Evolutionary conservation across 805 yeast species (phyloP).

Genomic region (Zygosaccharomyces bisporus): DNA sequence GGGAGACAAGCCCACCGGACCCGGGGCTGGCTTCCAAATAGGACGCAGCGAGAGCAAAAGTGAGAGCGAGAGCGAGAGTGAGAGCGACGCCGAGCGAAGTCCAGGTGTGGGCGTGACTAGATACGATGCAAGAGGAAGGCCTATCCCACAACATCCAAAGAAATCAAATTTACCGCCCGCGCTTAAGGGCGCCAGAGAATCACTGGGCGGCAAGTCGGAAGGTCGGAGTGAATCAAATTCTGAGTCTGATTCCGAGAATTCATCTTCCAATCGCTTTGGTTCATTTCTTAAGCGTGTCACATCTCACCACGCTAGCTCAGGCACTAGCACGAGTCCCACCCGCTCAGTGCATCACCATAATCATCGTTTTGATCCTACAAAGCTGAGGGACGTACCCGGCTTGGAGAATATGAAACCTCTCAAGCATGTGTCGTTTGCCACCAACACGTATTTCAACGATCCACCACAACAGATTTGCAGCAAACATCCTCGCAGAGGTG

Average conservation of each 20-base stretch:
- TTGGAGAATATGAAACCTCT: slow-evolving; percentile 41
- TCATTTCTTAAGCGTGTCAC: slow-evolving; percentile 35
- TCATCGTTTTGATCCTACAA: slow-evolving; percentile 24
- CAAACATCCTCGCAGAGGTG: slow-evolving; percentile 74
- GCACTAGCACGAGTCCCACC: slow-evolving; percentile 8
- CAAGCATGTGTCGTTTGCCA: slow-evolving; percentile 71
- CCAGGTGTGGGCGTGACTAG: slow-evolving; percentile 18
- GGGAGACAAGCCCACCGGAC: slow-evolving; percentile 1
- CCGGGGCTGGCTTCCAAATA: slow-evolving; percentile 17
- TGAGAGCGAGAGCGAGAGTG: slow-evolving; percentile 1
- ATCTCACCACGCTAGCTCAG: slow-evolving; percentile 22
- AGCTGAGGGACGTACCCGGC: slow-evolving; percentile 37
- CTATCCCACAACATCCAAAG: slow-evolving; percentile 51
- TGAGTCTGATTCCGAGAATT: slow-evolving; percentile 14
- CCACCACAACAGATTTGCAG: slow-evolving; percentile 92
- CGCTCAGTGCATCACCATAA: slow-evolving; percentile 14
- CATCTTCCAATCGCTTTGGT: slow-evolving; percentile 31
- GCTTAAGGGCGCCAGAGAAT: slow-evolving; percentile 29
- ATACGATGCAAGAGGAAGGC: slow-evolving; percentile 42
- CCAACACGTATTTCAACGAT: slow-evolving; percentile 70
- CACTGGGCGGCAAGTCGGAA: slow-evolving; percentile 6
- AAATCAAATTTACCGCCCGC: slow-evolving; percentile 49
- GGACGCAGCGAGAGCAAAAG: slow-evolving; percentile 10
- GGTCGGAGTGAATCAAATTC: slow-evolving; percentile 7
- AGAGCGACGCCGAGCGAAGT: slow-evolving; percentile 7